Conservation (phyloP, 371 early-diverging fungal genomes). For the Ordospora pajunii region DNA sequence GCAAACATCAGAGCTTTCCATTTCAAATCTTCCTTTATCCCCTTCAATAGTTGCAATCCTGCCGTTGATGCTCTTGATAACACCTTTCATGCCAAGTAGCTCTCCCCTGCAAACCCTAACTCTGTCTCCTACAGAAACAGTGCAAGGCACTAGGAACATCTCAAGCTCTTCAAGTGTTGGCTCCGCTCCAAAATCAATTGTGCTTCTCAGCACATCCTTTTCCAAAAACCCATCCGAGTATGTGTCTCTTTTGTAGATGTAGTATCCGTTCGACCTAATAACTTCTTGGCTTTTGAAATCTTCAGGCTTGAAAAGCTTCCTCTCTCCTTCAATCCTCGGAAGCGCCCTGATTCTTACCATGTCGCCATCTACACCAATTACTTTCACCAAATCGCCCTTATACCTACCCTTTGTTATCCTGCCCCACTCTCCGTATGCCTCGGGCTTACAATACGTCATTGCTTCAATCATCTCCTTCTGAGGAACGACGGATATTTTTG, state of each 20-base stretch:
- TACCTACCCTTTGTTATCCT: constrained; percentile 85
- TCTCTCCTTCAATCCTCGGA: constrained; percentile 68
- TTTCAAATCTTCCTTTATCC: constrained; percentile 54
- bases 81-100: constrained; percentile 70
- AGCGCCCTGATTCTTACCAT: constrained; percentile 71
- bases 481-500: constrained; percentile 74
- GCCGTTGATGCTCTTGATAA: constrained; percentile 66
- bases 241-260: constrained; percentile 68
- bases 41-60: constrained; percentile 64
- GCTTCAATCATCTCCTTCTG: constrained; percentile 86
- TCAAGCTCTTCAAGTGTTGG: constrained; percentile 75
- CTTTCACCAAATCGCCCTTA: constrained; percentile 81
- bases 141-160: constrained; percentile 63
- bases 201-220: constrained; percentile 70
- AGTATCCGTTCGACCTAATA: constrained; percentile 64
- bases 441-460: constrained; percentile 67
- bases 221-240: constrained; percentile 78
- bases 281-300: constrained; percentile 40
- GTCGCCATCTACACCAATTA: constrained; percentile 51
- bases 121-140: constrained; percentile 72
- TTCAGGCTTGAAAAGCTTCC: constrained; percentile 53
- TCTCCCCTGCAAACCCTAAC: constrained; percentile 80
- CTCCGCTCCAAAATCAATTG: constrained; percentile 69
- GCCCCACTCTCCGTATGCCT: constrained; percentile 75
- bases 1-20: constrained; percentile 64